phyloP scores from a whole-genome alignment of 1,284 basidiomycete genomes.

The Anthracocystis panici-leucophaei region DNA sequence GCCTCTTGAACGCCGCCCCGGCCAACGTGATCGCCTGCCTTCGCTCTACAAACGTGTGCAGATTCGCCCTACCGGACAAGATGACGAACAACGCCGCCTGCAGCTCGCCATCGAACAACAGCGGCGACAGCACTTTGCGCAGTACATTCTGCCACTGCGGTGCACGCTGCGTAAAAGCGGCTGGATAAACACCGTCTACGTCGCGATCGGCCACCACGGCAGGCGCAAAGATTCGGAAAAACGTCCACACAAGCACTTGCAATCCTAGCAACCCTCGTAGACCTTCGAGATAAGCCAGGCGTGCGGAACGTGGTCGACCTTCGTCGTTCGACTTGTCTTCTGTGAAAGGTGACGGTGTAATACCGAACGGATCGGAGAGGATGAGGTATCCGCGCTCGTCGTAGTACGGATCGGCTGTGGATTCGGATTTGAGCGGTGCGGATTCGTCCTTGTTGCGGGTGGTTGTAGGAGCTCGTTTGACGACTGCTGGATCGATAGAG shows the following conservation, averaged over 20 bases:
- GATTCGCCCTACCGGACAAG: slow-evolving; percentile 40
- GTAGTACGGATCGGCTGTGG: slow-evolving; percentile 9
- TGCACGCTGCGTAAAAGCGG: slow-evolving; percentile 17
- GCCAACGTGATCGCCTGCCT: slow-evolving; percentile 40
- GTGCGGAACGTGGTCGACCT: slow-evolving; percentile 24
- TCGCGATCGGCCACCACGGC: slow-evolving; percentile 55
- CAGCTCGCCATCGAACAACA: slow-evolving; percentile 56
- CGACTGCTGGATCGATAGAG: neutral
- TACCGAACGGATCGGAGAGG: slow-evolving; percentile 35
- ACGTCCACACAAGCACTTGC: slow-evolving; percentile 56
- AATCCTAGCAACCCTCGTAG: slow-evolving; percentile 52
- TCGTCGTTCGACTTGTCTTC: slow-evolving; percentile 35
- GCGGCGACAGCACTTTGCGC: slow-evolving; percentile 51
- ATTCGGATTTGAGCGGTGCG: slow-evolving; percentile 19
- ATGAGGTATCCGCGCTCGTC: slow-evolving; percentile 40
- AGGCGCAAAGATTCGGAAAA: slow-evolving; percentile 60
- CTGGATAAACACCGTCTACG: slow-evolving; percentile 46
- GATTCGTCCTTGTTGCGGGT: neutral
- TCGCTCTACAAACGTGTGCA: slow-evolving; percentile 59
- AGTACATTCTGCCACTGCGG: slow-evolving; percentile 49
- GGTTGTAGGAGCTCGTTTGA: neutral
- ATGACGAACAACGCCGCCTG: slow-evolving; percentile 57
- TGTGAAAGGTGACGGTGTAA: slow-evolving; percentile 30
- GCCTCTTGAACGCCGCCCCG: slow-evolving; percentile 57
- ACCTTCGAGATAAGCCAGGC: slow-evolving; percentile 47